Conservation (phyloP, 306 rosid species). For the Senna siamea region DNA sequence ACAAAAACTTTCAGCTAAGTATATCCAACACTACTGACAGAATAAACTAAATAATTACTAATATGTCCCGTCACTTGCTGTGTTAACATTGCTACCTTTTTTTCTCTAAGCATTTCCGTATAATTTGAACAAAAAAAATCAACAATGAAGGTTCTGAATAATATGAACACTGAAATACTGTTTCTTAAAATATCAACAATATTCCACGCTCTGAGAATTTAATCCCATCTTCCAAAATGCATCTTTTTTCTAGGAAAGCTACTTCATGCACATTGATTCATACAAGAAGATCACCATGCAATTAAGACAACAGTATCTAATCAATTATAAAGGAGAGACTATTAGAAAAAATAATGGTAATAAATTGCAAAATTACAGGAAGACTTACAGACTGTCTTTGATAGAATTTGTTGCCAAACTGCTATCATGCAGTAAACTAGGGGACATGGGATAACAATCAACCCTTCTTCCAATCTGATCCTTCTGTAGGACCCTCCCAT, state of each 20-base stretch:
- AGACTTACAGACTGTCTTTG: constrained; percentile 84
- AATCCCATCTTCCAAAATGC: too few relatives aligned
- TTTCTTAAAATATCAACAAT: constrained; percentile 1
- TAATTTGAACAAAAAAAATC: neutral
- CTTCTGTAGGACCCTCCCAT: constrained; percentile 66
- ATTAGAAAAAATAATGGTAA: neutral
- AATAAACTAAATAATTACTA: too few relatives aligned
- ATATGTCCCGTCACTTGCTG: too few relatives aligned
- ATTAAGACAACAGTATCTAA: constrained; percentile 26
- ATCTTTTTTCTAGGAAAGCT: constrained; percentile 9
- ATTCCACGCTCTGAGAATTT: constrained; percentile 22
- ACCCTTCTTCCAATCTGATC: constrained; percentile 64
- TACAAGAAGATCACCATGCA: constrained; percentile 34
- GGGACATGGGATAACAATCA: constrained; percentile 79
- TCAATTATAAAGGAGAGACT: constrained; percentile 19
- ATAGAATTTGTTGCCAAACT: constrained; percentile 62
- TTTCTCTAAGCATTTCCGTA: too few relatives aligned
- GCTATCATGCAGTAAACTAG: constrained; percentile 86
- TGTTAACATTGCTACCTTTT: too few relatives aligned
- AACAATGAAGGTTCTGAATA: neutral
- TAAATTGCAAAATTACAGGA: constrained; percentile 37
- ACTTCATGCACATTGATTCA: constrained; percentile 26
- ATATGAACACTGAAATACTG: neutral
- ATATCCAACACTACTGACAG: too few relatives aligned
- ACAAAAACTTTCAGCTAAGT: too few relatives aligned